Base-by-base conservation (phyloP, 2,329 filamentous ascomycete species). In the Colletotrichum musicola region DNA sequence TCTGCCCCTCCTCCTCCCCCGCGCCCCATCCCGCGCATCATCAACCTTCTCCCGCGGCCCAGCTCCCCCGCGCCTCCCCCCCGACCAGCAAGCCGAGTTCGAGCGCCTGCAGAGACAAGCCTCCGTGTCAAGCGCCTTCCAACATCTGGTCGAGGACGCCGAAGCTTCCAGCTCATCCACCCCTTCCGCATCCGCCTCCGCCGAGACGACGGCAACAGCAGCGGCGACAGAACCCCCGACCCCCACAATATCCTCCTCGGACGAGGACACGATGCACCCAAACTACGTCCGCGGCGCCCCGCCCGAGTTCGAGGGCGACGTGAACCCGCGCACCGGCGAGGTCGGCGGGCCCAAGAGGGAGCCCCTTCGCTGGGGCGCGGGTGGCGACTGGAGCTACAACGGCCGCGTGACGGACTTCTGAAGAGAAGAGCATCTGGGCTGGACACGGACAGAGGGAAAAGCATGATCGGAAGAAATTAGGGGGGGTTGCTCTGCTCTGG, bases 301-400 rank as follows among this genome's bases (percentile, higher is more conserved):
- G 75, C 95, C 96, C 1, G 95, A 98, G 82, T 99, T 99, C 75
- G 90, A 95, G 73, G 96, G 96, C 67, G 95, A 98, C 62, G 86
- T 85, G 63, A 98, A 99, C 79, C 96, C 96, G 3, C 92, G 91
- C 84, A 99, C 96, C 1, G 96, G 96, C 25, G 96, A 99, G 85
- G 89, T 98, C 12, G 96, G 96, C 6, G 96, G 96, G 1, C 96
- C 96, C 6, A 99, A 98, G 89, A 98, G 97, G 77, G 95, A 99
- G 81, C 96, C 96, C 59, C 77, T 98, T 77, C 84, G 95, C 74
- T 98, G 95, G 95, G 94, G 94, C 0, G 84, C 86, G 18, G 78
- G 75, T 0, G 91, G 93, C 1, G 89, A 91, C 75, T 99, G 95
- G 92, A 98, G 94, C 79, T 99, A 93, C 80, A 98, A 98, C 80